These are phyloP conservation scores for Sisymbrium altissimum DNA, from an alignment of 345 rosid genomes.

Conservation along the genomic window DNA sequence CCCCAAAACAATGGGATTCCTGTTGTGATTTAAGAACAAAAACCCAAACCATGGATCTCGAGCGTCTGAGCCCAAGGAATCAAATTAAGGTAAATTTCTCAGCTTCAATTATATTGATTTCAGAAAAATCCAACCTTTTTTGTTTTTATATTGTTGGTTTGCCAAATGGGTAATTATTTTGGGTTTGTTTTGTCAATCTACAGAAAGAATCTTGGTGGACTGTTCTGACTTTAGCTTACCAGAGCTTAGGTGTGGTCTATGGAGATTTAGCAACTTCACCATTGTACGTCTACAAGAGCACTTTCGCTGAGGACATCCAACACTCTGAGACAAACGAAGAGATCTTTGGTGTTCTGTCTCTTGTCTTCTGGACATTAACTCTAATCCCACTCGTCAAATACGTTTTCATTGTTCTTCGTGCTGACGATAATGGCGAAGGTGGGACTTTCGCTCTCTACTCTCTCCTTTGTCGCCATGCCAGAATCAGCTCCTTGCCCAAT, in stretches of 20 bases:
- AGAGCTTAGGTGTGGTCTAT: conserved; percentile 83
- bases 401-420: conserved; percentile 75
- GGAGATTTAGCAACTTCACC: conserved; percentile 91
- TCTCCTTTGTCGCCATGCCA: conserved; percentile 70
- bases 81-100: conserved; percentile 49
- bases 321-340: conserved; percentile 88
- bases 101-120: neutral
- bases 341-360: conserved; percentile 79
- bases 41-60: conserved; percentile 62
- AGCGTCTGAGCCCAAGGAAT: conserved; percentile 40
- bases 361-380: conserved; percentile 84
- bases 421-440: conserved; percentile 92
- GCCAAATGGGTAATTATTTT: neutral
- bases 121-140: conserved; percentile 17
- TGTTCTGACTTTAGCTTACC: conserved; percentile 73
- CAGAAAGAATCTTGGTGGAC: conserved; percentile 81
- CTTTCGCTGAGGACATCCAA: conserved; percentile 80
- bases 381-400: conserved; percentile 67
- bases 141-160: neutral
- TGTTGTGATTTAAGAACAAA: conserved; percentile 18
- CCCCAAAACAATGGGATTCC: neutral
- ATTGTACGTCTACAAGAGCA: conserved; percentile 74
- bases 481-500: conserved; percentile 70
- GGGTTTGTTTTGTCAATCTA: conserved; percentile 12
- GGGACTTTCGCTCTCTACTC: conserved; percentile 89